Percentiles rank a stretch among this genome's conserved stretches.
phyloP scores from a whole-genome alignment of 495 filamentous ascomycete species.

The Corynascus novoguineensis region DNA sequence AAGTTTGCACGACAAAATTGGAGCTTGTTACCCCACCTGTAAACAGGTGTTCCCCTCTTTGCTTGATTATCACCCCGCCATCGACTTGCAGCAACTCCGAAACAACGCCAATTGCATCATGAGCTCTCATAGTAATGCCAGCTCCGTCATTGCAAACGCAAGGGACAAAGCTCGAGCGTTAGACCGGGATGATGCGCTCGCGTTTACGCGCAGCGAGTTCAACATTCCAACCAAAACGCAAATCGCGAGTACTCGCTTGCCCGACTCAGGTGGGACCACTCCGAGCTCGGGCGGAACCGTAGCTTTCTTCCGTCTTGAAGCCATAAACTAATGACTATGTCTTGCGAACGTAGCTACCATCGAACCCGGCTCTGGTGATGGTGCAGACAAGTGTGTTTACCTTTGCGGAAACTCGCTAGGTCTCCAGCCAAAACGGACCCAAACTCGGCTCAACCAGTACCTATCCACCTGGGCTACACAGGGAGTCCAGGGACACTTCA shows the following conservation, averaged over 20 bases:
- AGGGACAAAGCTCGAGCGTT: constrained; percentile 32
- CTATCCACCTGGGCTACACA: constrained; percentile 85
- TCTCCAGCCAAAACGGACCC: constrained; percentile 71
- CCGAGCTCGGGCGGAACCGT: background rate
- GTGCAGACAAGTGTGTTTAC: constrained; percentile 59
- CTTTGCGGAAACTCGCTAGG: constrained; percentile 97
- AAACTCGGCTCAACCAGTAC: constrained; percentile 66
- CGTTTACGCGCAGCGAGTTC: constrained; percentile 68
- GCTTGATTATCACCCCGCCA: background rate
- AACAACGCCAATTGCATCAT: constrained; percentile 4
- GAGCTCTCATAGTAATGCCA: constrained; percentile 7
- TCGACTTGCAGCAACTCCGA: background rate
- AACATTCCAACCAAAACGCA: constrained; percentile 76
- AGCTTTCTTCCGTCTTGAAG: background rate
- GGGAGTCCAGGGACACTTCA: constrained; percentile 92
- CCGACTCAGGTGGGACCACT: constrained; percentile 28
- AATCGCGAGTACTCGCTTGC: constrained; percentile 60
- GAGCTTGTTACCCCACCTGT: too few relatives aligned
- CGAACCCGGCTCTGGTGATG: background rate
- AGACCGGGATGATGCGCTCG: constrained; percentile 65
- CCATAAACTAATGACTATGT: constrained; percentile 6
- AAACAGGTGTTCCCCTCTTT: too few relatives aligned
- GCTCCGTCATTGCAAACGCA: constrained; percentile 3
- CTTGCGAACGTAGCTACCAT: background rate
- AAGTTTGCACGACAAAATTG: background rate